Base-by-base conservation (phyloP, 768 basidiomycete genomes). In the Tricholoma hemisulphureum region DNA sequence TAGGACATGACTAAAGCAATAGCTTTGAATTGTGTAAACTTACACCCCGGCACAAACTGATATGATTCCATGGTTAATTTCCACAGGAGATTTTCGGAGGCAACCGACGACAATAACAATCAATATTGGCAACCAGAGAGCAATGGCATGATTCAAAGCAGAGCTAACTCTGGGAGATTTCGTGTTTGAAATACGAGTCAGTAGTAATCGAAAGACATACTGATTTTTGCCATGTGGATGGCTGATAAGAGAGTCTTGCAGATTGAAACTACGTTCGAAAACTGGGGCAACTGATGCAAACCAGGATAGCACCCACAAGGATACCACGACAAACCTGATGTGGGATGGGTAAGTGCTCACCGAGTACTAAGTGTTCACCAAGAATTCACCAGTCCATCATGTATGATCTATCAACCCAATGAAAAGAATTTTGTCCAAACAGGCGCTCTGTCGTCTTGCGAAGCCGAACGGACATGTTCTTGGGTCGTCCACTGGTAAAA, bases 61-160 rank as follows among this genome's bases (percentile, higher is more conserved):
- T 20, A 89, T 74, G 9, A 77, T 62, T 23, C 82, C 83, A 62
- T 89, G 86, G 62, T 88, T 85, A 13, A 86, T 72, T 41, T 81
- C 75, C 13, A 81, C 63, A 2, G 80, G 63, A 5, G 86, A 86
- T 9, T 72, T 66, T 35, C 77, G 77, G 16, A 75, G 58, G 16
- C 70, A 56, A 0, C 82, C 81, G 8, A 72, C 62, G 4, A 72
- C 53, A 2, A 67, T 46, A n/a, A 81, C 69, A 14, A 81, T 59
- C 2, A 67, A 60, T 35, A 79, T 63, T 1, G 87, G 86, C 6
- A 81, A 61, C 39, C 76, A 69, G 28, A 83, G 71, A 2, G 84
- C 78, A 28, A 84, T 57, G 24, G 72, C 66, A 55, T 77, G 73
- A 51, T 85, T 86, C 32, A 80, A 57, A 32, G 66, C 55, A 7